phyloP scores from a whole-genome alignment of 441 rosid species.

The Kokia cookei region DNA sequence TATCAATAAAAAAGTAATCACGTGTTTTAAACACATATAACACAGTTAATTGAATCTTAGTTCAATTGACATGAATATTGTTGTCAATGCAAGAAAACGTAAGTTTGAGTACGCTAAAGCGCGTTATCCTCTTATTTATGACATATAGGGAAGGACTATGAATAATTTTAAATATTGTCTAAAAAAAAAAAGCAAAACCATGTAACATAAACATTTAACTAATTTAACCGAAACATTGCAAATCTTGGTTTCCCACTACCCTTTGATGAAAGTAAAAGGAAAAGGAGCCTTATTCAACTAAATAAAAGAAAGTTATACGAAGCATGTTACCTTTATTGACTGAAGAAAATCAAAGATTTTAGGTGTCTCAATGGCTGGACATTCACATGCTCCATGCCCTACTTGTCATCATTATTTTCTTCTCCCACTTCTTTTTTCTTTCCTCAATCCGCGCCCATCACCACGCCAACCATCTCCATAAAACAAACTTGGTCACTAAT shows the following conservation, averaged over 20 bases:
- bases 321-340: constrained; percentile 17
- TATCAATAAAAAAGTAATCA: too few relatives aligned
- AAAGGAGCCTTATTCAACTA: neutral
- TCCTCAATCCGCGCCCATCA: constrained; percentile 45
- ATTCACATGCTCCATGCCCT: constrained; percentile 16
- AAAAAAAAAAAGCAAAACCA: too few relatives aligned
- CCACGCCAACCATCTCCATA: constrained; percentile 7
- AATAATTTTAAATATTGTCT: too few relatives aligned
- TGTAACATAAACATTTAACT: neutral
- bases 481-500: neutral
- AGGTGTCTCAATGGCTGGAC: constrained; percentile 6
- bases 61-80: too few relatives aligned
- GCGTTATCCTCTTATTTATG: too few relatives aligned
- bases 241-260: neutral
- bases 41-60: too few relatives aligned
- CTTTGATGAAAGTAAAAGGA: constrained; percentile 9
- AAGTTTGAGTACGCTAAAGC: too few relatives aligned
- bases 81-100: too few relatives aligned
- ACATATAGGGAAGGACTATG: too few relatives aligned
- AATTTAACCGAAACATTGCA: constrained; percentile 21
- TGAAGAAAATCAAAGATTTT: neutral
- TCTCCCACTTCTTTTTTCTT: constrained; percentile 22
- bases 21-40: too few relatives aligned
- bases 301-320: neutral
- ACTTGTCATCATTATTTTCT: constrained; percentile 8